A percentile compares a stretch with the other conserved stretches of the same genome.
Evolutionary conservation across 345 rosid genomes (phyloP).

Genomic region (Eutrema yunnanense): DNA sequence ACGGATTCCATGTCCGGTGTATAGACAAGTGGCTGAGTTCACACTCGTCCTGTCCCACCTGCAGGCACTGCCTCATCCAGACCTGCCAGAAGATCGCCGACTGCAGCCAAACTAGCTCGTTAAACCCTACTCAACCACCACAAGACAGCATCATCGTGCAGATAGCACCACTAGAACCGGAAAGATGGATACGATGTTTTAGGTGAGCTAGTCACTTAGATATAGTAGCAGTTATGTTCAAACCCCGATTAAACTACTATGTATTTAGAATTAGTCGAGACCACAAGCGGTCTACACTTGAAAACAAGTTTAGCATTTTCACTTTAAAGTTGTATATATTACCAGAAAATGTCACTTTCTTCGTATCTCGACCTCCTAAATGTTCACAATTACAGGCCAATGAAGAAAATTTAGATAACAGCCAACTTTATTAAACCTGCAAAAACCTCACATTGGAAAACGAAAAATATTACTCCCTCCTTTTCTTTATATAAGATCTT

Average conservation of each 20-base stretch:
- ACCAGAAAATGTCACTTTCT: conserved; percentile 17
- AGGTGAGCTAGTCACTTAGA: conserved; percentile 35
- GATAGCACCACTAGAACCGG: conserved; percentile 54
- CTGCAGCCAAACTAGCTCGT: conserved; percentile 41
- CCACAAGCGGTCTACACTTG: conserved; percentile 18
- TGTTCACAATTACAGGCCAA: neutral
- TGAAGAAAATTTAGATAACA: neutral
- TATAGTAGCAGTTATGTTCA: conserved; percentile 5
- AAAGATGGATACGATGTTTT: conserved; percentile 42
- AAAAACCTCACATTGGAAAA: neutral
- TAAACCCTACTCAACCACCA: conserved; percentile 30
- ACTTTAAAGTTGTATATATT: conserved; percentile 33
- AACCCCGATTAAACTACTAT: conserved; percentile 11
- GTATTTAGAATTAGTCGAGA: conserved; percentile 17
- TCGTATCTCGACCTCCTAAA: neutral
- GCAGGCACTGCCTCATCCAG: conserved; percentile 71
- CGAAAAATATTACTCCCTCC: neutral
- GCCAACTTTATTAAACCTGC: neutral
- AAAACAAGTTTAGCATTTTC: conserved; percentile 14
- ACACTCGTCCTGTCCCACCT: conserved; percentile 90
- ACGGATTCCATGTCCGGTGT: conserved; percentile 74
- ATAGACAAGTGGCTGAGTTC: conserved; percentile 86
- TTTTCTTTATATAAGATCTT: no score
- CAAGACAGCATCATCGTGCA: conserved; percentile 42
- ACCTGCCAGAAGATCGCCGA: conserved; percentile 70